Conservation (phyloP, 805 yeast genomes). For the Starmerella khaoyaiensis region DNA sequence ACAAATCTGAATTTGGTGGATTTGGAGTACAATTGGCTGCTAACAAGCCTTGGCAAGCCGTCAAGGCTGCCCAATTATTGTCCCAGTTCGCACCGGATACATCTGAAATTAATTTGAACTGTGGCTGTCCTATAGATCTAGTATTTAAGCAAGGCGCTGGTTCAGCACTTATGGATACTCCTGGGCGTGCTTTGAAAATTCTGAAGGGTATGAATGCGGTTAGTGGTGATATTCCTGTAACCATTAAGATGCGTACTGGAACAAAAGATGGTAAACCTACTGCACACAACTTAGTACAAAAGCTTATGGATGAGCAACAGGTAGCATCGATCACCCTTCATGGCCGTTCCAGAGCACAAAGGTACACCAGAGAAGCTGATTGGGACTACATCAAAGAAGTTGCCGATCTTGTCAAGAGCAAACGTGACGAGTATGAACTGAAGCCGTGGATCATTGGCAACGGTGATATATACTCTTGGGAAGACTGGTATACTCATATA, state of each 20-base stretch:
- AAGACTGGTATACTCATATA: constrained; percentile 74
- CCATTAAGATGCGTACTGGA: constrained; percentile 88
- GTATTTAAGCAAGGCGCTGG: constrained; percentile 94
- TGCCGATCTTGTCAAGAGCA: constrained; percentile 52
- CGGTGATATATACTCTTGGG: constrained; percentile 79
- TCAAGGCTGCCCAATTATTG: constrained; percentile 78
- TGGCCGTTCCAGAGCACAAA: constrained; percentile 92
- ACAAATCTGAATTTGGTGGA: constrained; percentile 65
- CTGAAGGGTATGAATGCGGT: constrained; percentile 79
- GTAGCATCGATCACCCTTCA: constrained; percentile 87
- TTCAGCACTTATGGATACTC: constrained; percentile 80
- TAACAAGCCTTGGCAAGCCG: constrained; percentile 83
- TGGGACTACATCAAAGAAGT: constrained; percentile 79
- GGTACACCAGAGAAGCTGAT: constrained; percentile 82
- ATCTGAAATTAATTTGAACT: constrained; percentile 79
- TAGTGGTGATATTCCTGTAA: constrained; percentile 81
- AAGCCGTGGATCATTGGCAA: constrained; percentile 82
- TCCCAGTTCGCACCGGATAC: constrained; percentile 44
- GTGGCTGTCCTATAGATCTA: constrained; percentile 96
- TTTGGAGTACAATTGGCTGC: constrained; percentile 92
- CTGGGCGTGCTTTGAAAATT: constrained; percentile 64
- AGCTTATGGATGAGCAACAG: constrained; percentile 65
- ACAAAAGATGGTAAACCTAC: constrained; percentile 70
- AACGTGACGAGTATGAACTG: constrained; percentile 43
- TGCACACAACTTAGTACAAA: constrained; percentile 64